Conservation (phyloP, 2,329 filamentous ascomycete genomes). For the Falciphora oryzae region DNA sequence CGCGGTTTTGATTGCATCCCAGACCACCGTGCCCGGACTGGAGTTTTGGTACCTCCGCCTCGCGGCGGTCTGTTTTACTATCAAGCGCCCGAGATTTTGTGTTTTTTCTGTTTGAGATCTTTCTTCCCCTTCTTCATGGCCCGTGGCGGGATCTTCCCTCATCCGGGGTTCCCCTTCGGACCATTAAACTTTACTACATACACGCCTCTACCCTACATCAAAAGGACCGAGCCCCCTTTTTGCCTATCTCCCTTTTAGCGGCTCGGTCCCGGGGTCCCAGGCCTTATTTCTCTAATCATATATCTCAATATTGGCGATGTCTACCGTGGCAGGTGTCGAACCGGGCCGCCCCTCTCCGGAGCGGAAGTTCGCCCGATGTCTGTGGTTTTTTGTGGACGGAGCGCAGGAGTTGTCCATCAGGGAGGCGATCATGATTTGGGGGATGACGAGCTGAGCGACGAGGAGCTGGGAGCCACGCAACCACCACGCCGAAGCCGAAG, state of each 20-base stretch:
- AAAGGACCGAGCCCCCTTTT: not conserved
- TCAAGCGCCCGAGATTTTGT: conserved; percentile 15
- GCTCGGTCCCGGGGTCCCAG: not conserved
- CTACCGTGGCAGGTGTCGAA: not conserved
- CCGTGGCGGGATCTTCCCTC: not conserved
- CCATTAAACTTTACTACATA: not conserved
- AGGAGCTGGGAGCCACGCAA: not conserved
- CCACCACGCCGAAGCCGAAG: not conserved
- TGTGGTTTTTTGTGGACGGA: not conserved
- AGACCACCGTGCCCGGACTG: conserved; percentile 4
- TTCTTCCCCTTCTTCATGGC: not conserved
- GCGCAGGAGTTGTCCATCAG: not conserved
- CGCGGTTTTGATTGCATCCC: conserved; percentile 21
- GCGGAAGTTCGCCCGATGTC: not conserved
- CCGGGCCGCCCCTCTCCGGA: not conserved
- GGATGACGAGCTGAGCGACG: not conserved
- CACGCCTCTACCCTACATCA: not conserved
- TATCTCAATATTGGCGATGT: not conserved
- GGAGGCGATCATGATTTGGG: not conserved
- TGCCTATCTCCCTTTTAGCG: not conserved
- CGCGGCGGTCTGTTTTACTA: conserved; percentile 10
- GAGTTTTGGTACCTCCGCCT: not conserved
- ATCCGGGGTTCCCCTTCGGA: not conserved
- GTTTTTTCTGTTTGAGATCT: not conserved
- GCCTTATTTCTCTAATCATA: not conserved